Evolutionary conservation across 306 rosid species (phyloP).

Genomic region (Gillenia trifoliata): DNA sequence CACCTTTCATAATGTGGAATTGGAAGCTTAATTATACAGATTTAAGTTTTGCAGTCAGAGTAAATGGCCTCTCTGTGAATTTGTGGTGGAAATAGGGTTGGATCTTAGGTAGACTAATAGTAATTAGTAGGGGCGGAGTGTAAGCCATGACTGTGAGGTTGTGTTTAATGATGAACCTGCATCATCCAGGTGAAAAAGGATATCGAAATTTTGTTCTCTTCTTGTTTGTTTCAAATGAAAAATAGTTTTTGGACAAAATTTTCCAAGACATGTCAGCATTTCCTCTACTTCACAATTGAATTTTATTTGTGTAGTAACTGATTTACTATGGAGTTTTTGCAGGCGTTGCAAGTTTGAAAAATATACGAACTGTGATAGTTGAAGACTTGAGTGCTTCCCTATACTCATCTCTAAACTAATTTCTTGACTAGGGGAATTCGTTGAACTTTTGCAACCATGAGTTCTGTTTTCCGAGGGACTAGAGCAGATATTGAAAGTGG

Average conservation of each 20-base stretch:
- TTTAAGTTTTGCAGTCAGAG: slow-evolving; percentile 1
- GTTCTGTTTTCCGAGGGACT: slow-evolving; percentile 63
- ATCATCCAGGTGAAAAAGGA: not conserved
- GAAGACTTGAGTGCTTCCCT: not conserved
- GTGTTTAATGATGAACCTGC: too few relatives aligned
- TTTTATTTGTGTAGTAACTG: not conserved
- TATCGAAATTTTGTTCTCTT: not conserved
- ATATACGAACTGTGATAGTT: not conserved
- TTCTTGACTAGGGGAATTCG: not conserved
- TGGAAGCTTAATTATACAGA: not conserved
- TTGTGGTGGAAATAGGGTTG: not conserved
- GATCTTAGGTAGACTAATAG: not conserved
- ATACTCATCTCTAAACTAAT: not conserved
- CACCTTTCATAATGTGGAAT: not conserved
- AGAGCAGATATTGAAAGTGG: slow-evolving; percentile 77
- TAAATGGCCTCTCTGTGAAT: not conserved
- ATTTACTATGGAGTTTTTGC: not conserved
- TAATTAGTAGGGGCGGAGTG: not conserved
- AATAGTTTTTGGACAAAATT: not conserved
- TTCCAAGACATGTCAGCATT: not conserved
- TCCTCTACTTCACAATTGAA: not conserved
- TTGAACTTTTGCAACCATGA: slow-evolving; percentile 35
- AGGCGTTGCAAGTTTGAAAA: slow-evolving; percentile 1
- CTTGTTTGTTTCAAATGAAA: not conserved
- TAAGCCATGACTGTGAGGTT: not conserved